Percentiles rank a stretch among this genome's conserved stretches.
phyloP scores from a whole-genome alignment of 257 asterid species.

The Petrea volubilis region DNA sequence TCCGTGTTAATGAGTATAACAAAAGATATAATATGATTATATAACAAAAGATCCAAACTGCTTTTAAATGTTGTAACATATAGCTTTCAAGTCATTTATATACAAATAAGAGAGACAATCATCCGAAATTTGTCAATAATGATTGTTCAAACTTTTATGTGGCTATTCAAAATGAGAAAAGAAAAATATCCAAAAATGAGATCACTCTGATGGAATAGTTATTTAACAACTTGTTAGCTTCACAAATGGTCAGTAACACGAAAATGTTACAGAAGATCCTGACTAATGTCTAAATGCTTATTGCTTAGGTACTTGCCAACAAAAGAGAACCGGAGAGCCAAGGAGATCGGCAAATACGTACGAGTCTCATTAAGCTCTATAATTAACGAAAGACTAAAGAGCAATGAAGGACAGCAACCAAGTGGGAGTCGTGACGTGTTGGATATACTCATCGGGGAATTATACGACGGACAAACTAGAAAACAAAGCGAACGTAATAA shows the following conservation, averaged over 20 bases:
- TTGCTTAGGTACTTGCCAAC: constrained; percentile 17
- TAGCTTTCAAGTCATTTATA: too few relatives aligned
- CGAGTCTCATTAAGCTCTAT: neutral
- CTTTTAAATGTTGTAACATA: too few relatives aligned
- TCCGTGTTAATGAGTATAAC: too few relatives aligned
- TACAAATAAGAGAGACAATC: too few relatives aligned
- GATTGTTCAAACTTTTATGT: neutral
- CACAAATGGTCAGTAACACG: too few relatives aligned
- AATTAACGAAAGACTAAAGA: neutral
- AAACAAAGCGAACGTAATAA: neutral
- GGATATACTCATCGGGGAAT: constrained; percentile 5
- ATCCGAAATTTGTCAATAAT: neutral
- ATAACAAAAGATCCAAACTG: too few relatives aligned
- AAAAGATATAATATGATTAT: too few relatives aligned
- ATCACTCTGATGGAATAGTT: too few relatives aligned
- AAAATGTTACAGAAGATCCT: too few relatives aligned
- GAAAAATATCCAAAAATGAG: neutral
- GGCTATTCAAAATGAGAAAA: neutral
- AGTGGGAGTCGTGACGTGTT: neutral
- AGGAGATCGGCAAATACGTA: neutral
- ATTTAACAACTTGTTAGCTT: too few relatives aligned
- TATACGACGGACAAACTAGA: neutral
- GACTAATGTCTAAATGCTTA: neutral
- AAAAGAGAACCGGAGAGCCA: constrained; percentile 1
- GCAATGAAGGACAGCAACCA: neutral